These are phyloP conservation scores for Boechera stricta DNA, from an alignment of 345 rosid genomes.

Conservation along the genomic window DNA sequence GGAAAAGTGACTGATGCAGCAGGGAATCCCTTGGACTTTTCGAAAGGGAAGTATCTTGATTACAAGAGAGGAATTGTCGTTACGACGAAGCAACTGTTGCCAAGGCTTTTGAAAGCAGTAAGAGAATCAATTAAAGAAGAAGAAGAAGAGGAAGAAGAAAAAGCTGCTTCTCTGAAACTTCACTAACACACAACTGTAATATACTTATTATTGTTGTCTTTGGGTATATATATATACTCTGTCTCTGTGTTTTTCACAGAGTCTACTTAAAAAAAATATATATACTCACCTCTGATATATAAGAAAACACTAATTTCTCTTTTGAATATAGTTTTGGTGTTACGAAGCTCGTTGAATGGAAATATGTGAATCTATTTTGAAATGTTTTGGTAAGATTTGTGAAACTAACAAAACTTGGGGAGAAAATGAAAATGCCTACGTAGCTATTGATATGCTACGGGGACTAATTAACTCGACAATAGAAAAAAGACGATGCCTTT, in stretches of 20 bases:
- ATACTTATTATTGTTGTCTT: conserved; percentile 33
- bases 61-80: conserved; percentile 75
- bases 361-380: neutral
- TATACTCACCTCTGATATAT: conserved; percentile 13
- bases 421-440: neutral
- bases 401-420: neutral
- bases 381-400: neutral
- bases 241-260: conserved; percentile 12
- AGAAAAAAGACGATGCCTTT: neutral
- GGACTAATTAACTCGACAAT: neutral
- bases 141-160: conserved; percentile 41
- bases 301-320: conserved; percentile 34
- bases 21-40: conserved; percentile 82
- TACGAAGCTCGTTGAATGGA: neutral
- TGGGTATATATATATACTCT: neutral
- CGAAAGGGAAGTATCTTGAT: conserved; percentile 75
- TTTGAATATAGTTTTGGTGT: neutral
- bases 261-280: neutral
- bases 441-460: conserved; percentile 14
- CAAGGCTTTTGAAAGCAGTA: conserved; percentile 78
- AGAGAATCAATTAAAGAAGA: conserved; percentile 61
- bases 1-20: conserved; percentile 74
- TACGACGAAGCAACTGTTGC: conserved; percentile 79
- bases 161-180: conserved; percentile 35
- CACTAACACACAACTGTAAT: conserved; percentile 46